Conservation (phyloP, 2,329 filamentous ascomycete genomes). For the Apiospora arundinis region DNA sequence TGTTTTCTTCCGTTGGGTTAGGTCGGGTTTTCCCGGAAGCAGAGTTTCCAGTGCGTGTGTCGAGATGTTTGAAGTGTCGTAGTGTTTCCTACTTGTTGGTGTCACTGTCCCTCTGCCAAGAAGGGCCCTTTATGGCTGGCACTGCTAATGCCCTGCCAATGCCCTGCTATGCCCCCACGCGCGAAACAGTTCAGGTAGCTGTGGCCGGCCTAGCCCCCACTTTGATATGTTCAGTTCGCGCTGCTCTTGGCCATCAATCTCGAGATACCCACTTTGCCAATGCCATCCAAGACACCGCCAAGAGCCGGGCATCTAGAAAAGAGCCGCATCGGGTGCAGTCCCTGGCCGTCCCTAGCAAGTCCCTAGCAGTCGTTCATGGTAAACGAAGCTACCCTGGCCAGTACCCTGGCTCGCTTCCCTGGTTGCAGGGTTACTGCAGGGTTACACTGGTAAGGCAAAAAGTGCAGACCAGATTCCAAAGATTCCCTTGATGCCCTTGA, state of each 20-base stretch:
- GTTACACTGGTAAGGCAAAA: background rate
- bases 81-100: background rate
- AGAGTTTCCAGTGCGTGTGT: constrained; percentile 13
- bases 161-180: constrained; percentile 15
- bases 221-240: background rate
- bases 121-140: background rate
- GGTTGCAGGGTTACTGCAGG: background rate
- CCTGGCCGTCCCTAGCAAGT: background rate
- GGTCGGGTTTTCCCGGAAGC: constrained; percentile 16
- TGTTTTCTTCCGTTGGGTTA: background rate
- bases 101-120: too few relatives aligned
- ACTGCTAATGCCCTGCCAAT: background rate
- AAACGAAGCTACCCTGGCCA: too few relatives aligned
- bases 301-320: background rate
- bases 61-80: constrained; percentile 9
- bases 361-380: background rate
- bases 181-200: constrained; percentile 14
- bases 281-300: constrained; percentile 11
- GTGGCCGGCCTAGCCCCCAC: background rate
- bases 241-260: background rate
- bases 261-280: background rate
- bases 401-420: background rate
- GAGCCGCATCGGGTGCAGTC: constrained; percentile 1
- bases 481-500: too few relatives aligned
- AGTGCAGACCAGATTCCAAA: background rate